Conservation (phyloP, 768 basidiomycete species). For the Pleurotus djamor region DNA sequence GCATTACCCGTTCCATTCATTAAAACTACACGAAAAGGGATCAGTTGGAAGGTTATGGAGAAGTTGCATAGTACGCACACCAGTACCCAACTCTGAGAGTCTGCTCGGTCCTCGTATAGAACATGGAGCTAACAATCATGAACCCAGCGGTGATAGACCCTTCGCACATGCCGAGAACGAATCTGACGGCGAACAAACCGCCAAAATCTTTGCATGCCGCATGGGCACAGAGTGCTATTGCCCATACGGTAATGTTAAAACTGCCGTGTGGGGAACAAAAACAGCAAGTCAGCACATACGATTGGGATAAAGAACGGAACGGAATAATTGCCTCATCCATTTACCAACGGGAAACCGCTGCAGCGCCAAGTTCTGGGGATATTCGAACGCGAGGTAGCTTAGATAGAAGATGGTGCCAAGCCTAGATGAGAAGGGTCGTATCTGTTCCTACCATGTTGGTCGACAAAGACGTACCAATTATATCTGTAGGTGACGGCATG, state of each 20-base stretch:
- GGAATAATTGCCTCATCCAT: constrained; percentile 65
- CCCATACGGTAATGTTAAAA: constrained; percentile 68
- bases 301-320: background rate
- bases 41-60: background rate
- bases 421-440: constrained; percentile 31
- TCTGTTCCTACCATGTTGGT: too few species aligned
- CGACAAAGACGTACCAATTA: constrained; percentile 46
- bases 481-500: constrained; percentile 36
- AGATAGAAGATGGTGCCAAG: constrained; percentile 76
- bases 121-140: constrained; percentile 76
- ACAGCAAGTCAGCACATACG: background rate
- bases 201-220: constrained; percentile 73
- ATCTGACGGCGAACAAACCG: constrained; percentile 57
- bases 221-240: constrained; percentile 54
- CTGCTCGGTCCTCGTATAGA: constrained; percentile 72
- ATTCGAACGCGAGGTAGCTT: constrained; percentile 69
- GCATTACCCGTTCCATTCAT: constrained; percentile 70
- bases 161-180: constrained; percentile 74
- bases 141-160: constrained; percentile 73
- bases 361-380: constrained; percentile 70
- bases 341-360: constrained; percentile 75
- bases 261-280: constrained; percentile 23
- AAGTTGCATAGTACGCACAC: constrained; percentile 45
- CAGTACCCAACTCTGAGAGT: constrained; percentile 71
- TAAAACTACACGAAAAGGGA: constrained; percentile 39